Evolutionary conservation across 805 yeast species (phyloP).

Genomic region (Kazachstania viticola): DNA sequence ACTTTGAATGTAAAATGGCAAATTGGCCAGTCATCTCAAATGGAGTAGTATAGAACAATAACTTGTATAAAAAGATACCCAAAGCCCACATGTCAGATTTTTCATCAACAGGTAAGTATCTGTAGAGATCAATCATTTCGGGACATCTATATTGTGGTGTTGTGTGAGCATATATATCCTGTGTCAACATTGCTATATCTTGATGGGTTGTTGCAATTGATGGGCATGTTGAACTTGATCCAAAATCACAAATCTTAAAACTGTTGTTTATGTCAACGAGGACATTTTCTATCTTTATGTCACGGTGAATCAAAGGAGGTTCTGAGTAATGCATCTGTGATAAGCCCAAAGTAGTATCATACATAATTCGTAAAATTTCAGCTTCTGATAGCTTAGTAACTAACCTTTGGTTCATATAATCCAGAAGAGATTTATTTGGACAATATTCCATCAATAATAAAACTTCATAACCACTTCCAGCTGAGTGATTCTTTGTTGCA

Average conservation of each 20-base stretch:
- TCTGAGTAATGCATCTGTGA: slow-evolving; percentile 69
- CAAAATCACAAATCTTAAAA: slow-evolving; percentile 88
- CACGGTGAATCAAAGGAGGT: slow-evolving; percentile 76
- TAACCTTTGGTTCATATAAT: slow-evolving; percentile 79
- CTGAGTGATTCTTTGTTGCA: slow-evolving; percentile 42
- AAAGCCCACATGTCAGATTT: slow-evolving; percentile 95
- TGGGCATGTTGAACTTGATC: slow-evolving; percentile 50
- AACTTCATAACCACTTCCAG: slow-evolving; percentile 60
- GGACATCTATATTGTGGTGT: slow-evolving; percentile 95
- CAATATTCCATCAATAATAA: slow-evolving; percentile 88
- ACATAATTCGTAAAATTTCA: slow-evolving; percentile 75
- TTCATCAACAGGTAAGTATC: slow-evolving; percentile 78
- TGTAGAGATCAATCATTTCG: slow-evolving; percentile 85
- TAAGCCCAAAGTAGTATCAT: slow-evolving; percentile 68
- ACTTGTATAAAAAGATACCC: slow-evolving; percentile 81
- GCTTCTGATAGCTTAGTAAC: slow-evolving; percentile 64
- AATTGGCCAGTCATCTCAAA: slow-evolving; percentile 76
- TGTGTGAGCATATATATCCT: slow-evolving; percentile 80
- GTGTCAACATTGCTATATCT: slow-evolving; percentile 62
- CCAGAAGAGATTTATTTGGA: slow-evolving; percentile 74
- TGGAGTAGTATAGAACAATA: slow-evolving; percentile 89
- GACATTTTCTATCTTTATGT: slow-evolving; percentile 90
- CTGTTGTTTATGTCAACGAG: slow-evolving; percentile 56
- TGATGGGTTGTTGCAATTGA: slow-evolving; percentile 63
- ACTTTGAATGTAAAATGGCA: slow-evolving; percentile 77